phyloP scores from a whole-genome alignment of 2,329 filamentous ascomycete species.

The Microcyclospora pomicola region DNA sequence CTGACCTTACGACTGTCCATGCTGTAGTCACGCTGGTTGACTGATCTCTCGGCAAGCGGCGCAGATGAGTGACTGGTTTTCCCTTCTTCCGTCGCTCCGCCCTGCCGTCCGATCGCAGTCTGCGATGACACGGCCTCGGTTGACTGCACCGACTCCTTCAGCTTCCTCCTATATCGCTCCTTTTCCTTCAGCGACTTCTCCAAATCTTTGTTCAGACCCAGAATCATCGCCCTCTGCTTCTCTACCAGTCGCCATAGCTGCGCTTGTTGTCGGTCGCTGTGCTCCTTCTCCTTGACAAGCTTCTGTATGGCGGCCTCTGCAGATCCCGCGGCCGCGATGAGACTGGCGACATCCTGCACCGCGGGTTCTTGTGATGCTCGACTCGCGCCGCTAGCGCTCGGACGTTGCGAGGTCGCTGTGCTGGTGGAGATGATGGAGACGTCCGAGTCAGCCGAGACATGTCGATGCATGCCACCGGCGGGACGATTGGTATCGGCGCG shows the following conservation, averaged over 20 bases:
- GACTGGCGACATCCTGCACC: slow-evolving; percentile 61
- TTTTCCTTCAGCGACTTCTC: slow-evolving; percentile 87
- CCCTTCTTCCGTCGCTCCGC: slow-evolving; percentile 8
- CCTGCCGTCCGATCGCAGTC: slow-evolving; percentile 4
- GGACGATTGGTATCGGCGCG: no score
- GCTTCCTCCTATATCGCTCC: slow-evolving; percentile 78
- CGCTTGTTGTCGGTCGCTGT: slow-evolving; percentile 73
- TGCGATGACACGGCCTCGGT: slow-evolving; percentile 17
- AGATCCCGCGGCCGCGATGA: slow-evolving; percentile 76
- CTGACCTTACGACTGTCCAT: slow-evolving; percentile 17
- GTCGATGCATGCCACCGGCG: slow-evolving; percentile 47
- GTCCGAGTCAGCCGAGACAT: slow-evolving; percentile 85
- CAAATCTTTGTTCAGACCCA: slow-evolving; percentile 87
- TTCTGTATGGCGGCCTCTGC: slow-evolving; percentile 80
- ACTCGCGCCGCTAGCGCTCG: slow-evolving; percentile 15
- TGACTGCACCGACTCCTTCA: slow-evolving; percentile 56
- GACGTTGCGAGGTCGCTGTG: slow-evolving; percentile 13
- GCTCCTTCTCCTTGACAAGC: slow-evolving; percentile 80
- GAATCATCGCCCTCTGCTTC: slow-evolving; percentile 86
- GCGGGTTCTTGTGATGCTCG: slow-evolving; percentile 43
- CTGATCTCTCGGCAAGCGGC: slow-evolving; percentile 3
- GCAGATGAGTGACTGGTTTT: slow-evolving; percentile 18
- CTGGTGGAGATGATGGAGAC: slow-evolving; percentile 46
- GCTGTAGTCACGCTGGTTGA: slow-evolving; percentile 12
- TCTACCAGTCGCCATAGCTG: slow-evolving; percentile 93